Evolutionary conservation across 2,329 filamentous ascomycete species (phyloP).

Genomic region (Alternaria sp.): DNA sequence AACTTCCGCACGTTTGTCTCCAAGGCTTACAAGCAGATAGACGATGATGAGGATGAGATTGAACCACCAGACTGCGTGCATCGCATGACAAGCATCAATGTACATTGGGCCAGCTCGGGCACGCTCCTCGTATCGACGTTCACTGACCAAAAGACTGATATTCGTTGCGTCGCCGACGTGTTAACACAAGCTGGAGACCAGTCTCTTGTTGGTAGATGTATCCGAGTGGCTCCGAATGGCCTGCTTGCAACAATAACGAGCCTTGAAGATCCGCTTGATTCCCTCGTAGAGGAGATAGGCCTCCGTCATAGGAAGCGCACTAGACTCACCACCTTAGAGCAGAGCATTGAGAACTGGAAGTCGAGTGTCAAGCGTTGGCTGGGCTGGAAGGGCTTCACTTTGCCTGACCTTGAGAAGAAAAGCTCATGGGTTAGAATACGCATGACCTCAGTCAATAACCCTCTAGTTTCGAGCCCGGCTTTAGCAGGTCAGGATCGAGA

Average conservation of each 20-base stretch:
- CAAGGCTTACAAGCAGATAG: constrained; percentile 18
- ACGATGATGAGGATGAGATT: constrained; percentile 11
- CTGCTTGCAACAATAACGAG: constrained; percentile 38
- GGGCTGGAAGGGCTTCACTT: constrained; percentile 42
- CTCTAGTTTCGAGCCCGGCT: constrained; percentile 18
- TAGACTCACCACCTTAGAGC: constrained; percentile 33
- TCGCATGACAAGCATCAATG: constrained; percentile 41
- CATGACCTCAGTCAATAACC: constrained; percentile 18
- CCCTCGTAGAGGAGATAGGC: constrained; percentile 22
- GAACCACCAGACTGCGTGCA: constrained; percentile 8
- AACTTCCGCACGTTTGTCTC: constrained; percentile 48
- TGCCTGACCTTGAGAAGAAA: constrained; percentile 31
- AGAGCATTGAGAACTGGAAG: constrained; percentile 46
- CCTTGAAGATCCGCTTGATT: constrained; percentile 39
- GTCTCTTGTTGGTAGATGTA: constrained; percentile 29
- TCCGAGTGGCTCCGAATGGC: constrained; percentile 47
- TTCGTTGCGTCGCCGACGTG: constrained; percentile 30
- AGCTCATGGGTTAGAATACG: constrained; percentile 43
- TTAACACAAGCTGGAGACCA: constrained; percentile 23
- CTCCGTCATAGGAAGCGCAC: constrained; percentile 36
- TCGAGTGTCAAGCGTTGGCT: constrained; percentile 41
- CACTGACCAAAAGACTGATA: constrained; percentile 29
- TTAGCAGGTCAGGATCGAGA: constrained; percentile 28
- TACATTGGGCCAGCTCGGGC: constrained; percentile 45
- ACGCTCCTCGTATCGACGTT: constrained; percentile 42